Base-by-base conservation (phyloP, 2,329 filamentous ascomycete species). In the Fusarium brevicatenulatum region DNA sequence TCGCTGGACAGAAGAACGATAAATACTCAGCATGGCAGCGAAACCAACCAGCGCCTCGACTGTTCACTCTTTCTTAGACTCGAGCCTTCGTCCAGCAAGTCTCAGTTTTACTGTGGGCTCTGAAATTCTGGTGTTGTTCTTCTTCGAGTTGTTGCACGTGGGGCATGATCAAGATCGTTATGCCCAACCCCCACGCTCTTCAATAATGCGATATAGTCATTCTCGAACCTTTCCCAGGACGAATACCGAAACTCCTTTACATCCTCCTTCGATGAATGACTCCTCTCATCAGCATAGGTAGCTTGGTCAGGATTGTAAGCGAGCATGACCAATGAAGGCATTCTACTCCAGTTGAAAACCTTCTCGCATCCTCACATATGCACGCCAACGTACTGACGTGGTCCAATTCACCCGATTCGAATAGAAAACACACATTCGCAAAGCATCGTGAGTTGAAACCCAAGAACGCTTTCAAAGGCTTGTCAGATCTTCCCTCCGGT, bases 111-210 rank as follows among this genome's bases (percentile, higher is more conserved):
- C 32, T 23, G n/a, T 12, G 19, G 32, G 32, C 21, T 19, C 37
- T 42, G 36, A 23, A 46, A 30, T 34, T 40, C 32, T 47, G 34
- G 15, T 54, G 32, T 42, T 47, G 44, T 54, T 37, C 43, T 30
- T 69, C 49, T 70, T 54, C 30, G 23, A 66, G 23, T 54, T 28
- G 44, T 42, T 71, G 57, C 54, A 58, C 64, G 62, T 68, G 70
- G 62, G 43, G 58, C 56, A 50, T 23, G 11, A 34, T 50, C 32
- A 66, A 58, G 37, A 44, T 63, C 46, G 30, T 44, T 63, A 43
- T 65, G 66, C 54, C 66, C 36, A 46, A 49, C 61, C 70, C 70
- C 61, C 70, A 73, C 70, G 56, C 32, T 71, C 56, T 47, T 50
- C 56, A n/a, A 42, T 46, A 57, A 57, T 32, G 30, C 43, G 49